phyloP scores from a whole-genome alignment of 1,284 basidiomycete species.

The Gymnopus androsaceus region DNA sequence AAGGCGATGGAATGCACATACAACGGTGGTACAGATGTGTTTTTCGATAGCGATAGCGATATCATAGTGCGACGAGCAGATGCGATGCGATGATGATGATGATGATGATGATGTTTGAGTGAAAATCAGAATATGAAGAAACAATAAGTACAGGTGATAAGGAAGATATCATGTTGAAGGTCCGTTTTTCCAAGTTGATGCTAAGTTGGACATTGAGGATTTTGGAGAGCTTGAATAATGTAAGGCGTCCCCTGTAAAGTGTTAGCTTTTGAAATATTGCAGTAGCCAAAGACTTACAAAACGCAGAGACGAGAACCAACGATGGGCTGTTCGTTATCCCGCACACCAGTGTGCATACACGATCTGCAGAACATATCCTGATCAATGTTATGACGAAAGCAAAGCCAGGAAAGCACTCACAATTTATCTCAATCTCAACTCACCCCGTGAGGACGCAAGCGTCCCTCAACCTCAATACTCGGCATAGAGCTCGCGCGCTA shows the following conservation, averaged over 20 bases:
- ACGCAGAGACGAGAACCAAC: not conserved
- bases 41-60: conserved; percentile 10
- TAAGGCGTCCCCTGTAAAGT: too few relatives aligned
- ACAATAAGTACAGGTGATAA: not conserved
- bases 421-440: not conserved
- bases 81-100: conserved; percentile 1
- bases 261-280: too few relatives aligned
- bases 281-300: not conserved
- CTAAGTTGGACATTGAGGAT: not conserved
- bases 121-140: not conserved
- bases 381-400: not conserved
- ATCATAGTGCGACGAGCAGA: not conserved
- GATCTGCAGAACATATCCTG: not conserved
- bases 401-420: not conserved
- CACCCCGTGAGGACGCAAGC: not conserved
- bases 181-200: not conserved
- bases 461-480: not conserved
- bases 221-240: not conserved
- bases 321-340: not conserved
- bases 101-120: not conserved
- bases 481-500: conserved; percentile 10
- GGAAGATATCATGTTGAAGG: not conserved
- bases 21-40: conserved; percentile 2
- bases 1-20: not conserved
- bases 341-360: conserved; percentile 1